Evolutionary conservation across 2,329 filamentous ascomycete genomes (phyloP), one percentile per base, ranked within the genome.

Genomic region (Chaetomiaceae sp.): DNA sequence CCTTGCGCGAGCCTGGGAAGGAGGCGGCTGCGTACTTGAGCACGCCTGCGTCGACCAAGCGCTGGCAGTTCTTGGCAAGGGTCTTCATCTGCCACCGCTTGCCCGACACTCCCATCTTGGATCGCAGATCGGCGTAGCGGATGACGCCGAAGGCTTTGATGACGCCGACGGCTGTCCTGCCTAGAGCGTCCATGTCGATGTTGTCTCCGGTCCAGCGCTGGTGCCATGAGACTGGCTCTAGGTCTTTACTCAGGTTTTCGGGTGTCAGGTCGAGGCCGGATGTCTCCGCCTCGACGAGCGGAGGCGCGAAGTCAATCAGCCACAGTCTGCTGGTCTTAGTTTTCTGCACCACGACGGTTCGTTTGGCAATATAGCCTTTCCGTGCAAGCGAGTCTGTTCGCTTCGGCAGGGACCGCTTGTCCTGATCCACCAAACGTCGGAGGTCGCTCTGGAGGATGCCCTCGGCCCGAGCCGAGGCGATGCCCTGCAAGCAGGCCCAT

Each of bases 241-340:
- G 68, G 51, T 74, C 70, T 38, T 58, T 60, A 33, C 55, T 60
- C 17, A 67, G 52, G 4, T 53, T 59, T 41, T 57, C 60, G 29
- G 58, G 56, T 12, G 62, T 62, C 51, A 66, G 48, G 12, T 66
- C 62, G 33, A 65, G 49, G 18, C 59, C 61, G 38, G 50, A 50
- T 18, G 45, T 54, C 29, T 55, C 57, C 11, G 39, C 64, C 50
- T 66, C 69, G 34, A 70, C 65, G 49, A 61, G 63, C 10, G 66
- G 65, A 24, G 70, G 77, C 0, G 77, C 72, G 57, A 79, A 81
- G 22, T 68, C 65, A 37, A 72, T 71, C 38, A 82, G 69, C 74
- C 78, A 83, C 43, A 83, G 65, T 58, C 79, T 79, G 65, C 78
- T 82, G 2, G 79, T 81, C 57, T 79, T 80, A 47, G 73, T 76